A percentile compares a stretch with the other conserved stretches of the same genome.
These are phyloP conservation scores for Vitellaria paradoxa DNA, from an alignment of 179 eudicot genomes.

Conservation along the genomic window DNA sequence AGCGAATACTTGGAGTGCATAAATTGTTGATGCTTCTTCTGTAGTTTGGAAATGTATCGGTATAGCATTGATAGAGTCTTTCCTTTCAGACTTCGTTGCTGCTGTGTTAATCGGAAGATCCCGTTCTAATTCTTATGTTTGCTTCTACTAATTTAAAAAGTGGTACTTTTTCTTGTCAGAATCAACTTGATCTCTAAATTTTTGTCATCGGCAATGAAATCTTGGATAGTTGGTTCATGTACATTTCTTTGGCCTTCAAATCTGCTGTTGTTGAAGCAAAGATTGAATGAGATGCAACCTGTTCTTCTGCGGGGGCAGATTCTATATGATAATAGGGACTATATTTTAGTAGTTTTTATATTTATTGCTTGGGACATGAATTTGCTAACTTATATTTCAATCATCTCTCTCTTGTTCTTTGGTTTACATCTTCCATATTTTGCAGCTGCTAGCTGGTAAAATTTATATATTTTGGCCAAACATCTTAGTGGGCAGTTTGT, in stretches of 20 bases:
- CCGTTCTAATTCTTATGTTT: not conserved
- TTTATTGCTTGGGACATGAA: not conserved
- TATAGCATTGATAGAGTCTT: not conserved
- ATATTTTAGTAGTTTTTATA: not conserved
- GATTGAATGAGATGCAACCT: not conserved
- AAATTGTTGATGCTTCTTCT: not conserved
- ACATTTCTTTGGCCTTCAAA: not conserved
- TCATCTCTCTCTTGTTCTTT: not conserved
- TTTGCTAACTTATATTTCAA: not conserved
- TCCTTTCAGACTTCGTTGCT: not conserved
- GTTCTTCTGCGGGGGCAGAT: not conserved
- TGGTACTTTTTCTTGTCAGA: not conserved
- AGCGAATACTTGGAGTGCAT: not conserved
- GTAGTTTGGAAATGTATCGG: not conserved
- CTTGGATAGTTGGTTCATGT: not conserved
- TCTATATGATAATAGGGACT: not conserved
- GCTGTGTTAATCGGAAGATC: not conserved
- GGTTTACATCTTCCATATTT: not conserved
- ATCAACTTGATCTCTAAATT: conserved; percentile 3
- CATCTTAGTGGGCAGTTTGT: not conserved
- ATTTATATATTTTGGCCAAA: not conserved
- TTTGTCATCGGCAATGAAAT: not conserved
- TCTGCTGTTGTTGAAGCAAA: not conserved
- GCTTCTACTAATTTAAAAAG: not conserved
- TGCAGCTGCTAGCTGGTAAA: not conserved